Conservation (phyloP, 805 yeast genomes). For the Jamesozyma lodderae region DNA sequence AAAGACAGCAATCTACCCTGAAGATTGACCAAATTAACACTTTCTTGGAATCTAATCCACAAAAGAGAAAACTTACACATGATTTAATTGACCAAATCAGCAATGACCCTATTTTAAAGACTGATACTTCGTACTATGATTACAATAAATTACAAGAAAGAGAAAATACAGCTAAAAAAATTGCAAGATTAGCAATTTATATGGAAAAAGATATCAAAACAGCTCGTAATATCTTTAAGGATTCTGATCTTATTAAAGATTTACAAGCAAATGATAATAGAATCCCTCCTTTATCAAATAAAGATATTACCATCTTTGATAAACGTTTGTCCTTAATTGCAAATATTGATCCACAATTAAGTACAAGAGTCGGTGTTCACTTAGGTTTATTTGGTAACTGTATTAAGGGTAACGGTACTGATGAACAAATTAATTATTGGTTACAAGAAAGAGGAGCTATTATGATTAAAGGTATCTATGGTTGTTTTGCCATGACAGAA, state of each 20-base stretch:
- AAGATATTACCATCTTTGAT: slow-evolving; percentile 36
- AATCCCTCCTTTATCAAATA: slow-evolving; percentile 14
- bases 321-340: slow-evolving; percentile 51
- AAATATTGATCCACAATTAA: slow-evolving; percentile 67
- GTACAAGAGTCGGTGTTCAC: slow-evolving; percentile 82
- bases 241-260: slow-evolving; percentile 19
- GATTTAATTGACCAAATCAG: slow-evolving; percentile 48
- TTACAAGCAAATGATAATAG: slow-evolving; percentile 16
- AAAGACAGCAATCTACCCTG: slow-evolving; percentile 38
- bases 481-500: slow-evolving; percentile 93
- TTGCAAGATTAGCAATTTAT: slow-evolving; percentile 51
- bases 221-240: slow-evolving; percentile 16
- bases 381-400: slow-evolving; percentile 77
- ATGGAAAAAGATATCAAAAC: slow-evolving; percentile 38
- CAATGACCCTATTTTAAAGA: slow-evolving; percentile 56
- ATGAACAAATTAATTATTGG: slow-evolving; percentile 80
- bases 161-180: slow-evolving; percentile 50
- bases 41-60: slow-evolving; percentile 45
- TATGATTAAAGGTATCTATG: slow-evolving; percentile 54
- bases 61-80: slow-evolving; percentile 40
- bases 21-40: slow-evolving; percentile 41
- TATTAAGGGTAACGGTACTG: slow-evolving; percentile 79
- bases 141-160: slow-evolving; percentile 47
- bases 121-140: slow-evolving; percentile 49
- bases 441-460: slow-evolving; percentile 57